Percentiles rank a stretch among this genome's conserved stretches.
Evolutionary conservation across 2,329 filamentous ascomycete species (phyloP).

Genomic region (Fusarium chuoi): DNA sequence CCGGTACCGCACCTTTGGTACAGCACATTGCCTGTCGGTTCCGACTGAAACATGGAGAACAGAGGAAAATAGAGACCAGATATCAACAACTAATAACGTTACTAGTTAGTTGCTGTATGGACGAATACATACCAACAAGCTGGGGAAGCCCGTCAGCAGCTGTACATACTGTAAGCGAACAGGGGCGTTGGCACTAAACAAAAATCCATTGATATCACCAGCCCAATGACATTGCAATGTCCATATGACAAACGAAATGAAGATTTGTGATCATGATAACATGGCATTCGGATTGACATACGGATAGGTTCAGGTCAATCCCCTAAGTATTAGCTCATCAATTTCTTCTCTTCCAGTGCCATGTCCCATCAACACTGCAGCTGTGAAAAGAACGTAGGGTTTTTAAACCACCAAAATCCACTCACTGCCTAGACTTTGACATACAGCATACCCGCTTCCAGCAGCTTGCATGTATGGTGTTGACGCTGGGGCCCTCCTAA

Average conservation of each 20-base stretch:
- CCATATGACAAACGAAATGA: background rate
- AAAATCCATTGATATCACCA: slow-evolving; percentile 1
- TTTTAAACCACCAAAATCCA: slow-evolving; percentile 10
- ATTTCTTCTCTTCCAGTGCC: background rate
- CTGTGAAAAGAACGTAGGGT: background rate
- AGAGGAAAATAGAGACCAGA: background rate
- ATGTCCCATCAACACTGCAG: background rate
- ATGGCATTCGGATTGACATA: background rate
- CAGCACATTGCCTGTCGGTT: slow-evolving; percentile 17
- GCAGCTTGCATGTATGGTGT: slow-evolving; percentile 35
- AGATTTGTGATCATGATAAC: background rate
- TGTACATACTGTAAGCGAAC: background rate
- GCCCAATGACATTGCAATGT: background rate
- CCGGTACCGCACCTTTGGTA: slow-evolving; percentile 28
- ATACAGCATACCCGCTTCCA: slow-evolving; percentile 27
- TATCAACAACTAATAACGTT: background rate
- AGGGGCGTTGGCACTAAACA: slow-evolving; percentile 1
- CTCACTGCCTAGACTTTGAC: background rate
- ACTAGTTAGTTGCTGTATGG: background rate
- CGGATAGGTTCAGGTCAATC: background rate
- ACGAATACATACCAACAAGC: background rate
- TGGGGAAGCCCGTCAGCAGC: background rate
- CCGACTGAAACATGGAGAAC: slow-evolving; percentile 23
- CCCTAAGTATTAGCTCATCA: background rate
- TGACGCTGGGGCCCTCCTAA: slow-evolving; percentile 25